A percentile compares a stretch with the other conserved stretches of the same genome.
These are phyloP conservation scores for Geotrichum klebahnii DNA, from an alignment of 1,139 yeast species.

Conservation along the genomic window DNA sequence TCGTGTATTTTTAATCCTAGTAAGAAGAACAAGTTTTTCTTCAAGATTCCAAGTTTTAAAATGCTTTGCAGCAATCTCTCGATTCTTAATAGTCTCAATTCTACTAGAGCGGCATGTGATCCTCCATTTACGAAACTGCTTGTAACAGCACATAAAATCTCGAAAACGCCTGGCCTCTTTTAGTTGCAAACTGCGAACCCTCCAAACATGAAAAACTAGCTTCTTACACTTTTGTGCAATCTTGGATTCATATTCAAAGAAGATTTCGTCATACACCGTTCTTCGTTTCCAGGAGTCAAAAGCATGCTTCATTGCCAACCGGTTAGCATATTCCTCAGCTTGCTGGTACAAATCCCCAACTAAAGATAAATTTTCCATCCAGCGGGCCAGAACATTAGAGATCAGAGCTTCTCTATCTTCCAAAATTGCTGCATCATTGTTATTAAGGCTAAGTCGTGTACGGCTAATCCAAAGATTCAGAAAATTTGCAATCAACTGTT, in stretches of 20 bases:
- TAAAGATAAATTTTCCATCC: neutral
- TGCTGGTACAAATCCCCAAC: neutral
- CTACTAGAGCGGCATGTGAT: slow-evolving; percentile 1
- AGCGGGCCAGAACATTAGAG: neutral
- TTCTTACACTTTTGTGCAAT: neutral
- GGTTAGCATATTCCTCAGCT: slow-evolving; percentile 6
- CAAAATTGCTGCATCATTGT: neutral
- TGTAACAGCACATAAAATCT: slow-evolving; percentile 4
- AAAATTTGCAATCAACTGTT: slow-evolving; percentile 3
- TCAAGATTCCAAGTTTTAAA: slow-evolving; percentile 13
- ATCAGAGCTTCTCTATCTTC: neutral
- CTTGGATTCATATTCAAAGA: neutral
- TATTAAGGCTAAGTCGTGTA: neutral
- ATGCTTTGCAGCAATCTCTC: slow-evolving; percentile 1
- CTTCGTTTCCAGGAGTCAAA: slow-evolving; percentile 14
- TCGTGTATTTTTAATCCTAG: slow-evolving; percentile 8
- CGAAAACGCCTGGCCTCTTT: slow-evolving; percentile 15
- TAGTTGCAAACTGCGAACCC: neutral
- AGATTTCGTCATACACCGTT: neutral
- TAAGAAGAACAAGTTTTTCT: neutral
- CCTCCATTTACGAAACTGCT: slow-evolving; percentile 15
- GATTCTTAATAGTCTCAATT: slow-evolving; percentile 1
- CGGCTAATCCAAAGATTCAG: slow-evolving; percentile 10
- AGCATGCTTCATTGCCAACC: neutral
- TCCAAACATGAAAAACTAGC: slow-evolving; percentile 8